These are phyloP conservation scores for Leishmania gerbilli DNA, from an alignment of 208 protist species.

Conservation along the genomic window DNA sequence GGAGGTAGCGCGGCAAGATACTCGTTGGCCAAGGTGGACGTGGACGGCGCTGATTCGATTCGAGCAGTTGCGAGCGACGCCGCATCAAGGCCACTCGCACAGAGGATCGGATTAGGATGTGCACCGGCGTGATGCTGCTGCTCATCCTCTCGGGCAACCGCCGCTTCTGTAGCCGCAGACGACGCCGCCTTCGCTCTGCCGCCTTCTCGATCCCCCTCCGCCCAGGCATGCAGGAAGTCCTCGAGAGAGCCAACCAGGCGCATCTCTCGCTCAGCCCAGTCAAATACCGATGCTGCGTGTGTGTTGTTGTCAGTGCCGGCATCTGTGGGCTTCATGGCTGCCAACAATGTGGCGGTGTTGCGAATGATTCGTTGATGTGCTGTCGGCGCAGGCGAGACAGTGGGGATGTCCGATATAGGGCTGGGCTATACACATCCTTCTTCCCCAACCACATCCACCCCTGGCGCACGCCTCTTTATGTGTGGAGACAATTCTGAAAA, in stretches of 20 bases:
- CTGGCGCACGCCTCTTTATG: not conserved
- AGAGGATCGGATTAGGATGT: not conserved
- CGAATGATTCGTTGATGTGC: not conserved
- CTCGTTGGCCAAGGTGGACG: not conserved
- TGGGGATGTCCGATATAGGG: not conserved
- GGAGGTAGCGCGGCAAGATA: slow-evolving; percentile 12
- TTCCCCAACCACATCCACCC: not conserved
- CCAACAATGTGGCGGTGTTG: not conserved
- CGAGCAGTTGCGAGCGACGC: not conserved
- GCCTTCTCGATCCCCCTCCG: not conserved
- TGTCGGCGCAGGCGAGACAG: not conserved
- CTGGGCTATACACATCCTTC: not conserved
- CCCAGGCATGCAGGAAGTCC: slow-evolving; percentile 22
- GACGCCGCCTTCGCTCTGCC: not conserved
- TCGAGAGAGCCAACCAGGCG: slow-evolving; percentile 13
- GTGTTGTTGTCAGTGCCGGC: not conserved
- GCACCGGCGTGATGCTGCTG: not conserved
- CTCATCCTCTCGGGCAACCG: not conserved
- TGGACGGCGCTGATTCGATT: not conserved
- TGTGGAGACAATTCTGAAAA: not conserved
- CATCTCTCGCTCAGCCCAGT: slow-evolving; percentile 1
- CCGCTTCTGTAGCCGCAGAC: not conserved
- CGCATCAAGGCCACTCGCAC: not conserved
- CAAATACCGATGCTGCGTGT: not conserved
- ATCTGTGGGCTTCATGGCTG: not conserved